Conservation (phyloP, 2,329 filamentous ascomycete genomes). For the Fusarium bactridioides region DNA sequence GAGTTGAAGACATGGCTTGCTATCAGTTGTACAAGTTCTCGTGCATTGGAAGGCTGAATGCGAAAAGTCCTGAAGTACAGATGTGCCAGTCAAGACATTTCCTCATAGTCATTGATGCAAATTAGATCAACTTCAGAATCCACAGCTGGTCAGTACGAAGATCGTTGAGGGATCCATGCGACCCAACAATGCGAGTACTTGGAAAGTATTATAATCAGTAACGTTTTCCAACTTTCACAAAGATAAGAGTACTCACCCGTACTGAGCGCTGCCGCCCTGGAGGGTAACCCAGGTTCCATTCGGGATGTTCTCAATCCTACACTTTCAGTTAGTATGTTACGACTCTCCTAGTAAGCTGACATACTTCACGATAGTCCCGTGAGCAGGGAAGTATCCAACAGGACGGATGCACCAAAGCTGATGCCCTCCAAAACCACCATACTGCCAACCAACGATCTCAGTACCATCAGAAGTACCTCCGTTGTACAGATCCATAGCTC, state of each 20-base stretch:
- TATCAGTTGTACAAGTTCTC: not conserved
- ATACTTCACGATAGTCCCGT: not conserved
- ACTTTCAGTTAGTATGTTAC: rapidly evolving
- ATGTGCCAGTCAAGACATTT: rapidly evolving
- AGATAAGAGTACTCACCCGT: not conserved
- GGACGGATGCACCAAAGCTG: not conserved
- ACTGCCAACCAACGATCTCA: not conserved
- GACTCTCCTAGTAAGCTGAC: rapidly evolving
- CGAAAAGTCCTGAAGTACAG: not conserved
- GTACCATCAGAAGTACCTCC: not conserved
- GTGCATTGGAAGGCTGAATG: rapidly evolving
- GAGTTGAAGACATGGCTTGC: rapidly evolving
- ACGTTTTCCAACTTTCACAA: rapidly evolving
- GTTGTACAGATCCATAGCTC: not conserved
- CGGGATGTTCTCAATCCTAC: not conserved
- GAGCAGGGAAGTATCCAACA: not conserved
- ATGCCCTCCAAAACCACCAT: not conserved
- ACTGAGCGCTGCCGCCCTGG: not conserved
- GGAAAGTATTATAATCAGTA: rapidly evolving
- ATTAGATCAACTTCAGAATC: not conserved
- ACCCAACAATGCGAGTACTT: not conserved
- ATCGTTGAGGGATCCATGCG: not conserved
- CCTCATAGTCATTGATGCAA: rapidly evolving
- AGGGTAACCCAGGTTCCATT: not conserved
- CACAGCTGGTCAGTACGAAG: not conserved